Evolutionary conservation across 2,329 filamentous ascomycete genomes (phyloP), one percentile per base, ranked within the genome.

Genomic region (Microdochium trichocladiopsis): DNA sequence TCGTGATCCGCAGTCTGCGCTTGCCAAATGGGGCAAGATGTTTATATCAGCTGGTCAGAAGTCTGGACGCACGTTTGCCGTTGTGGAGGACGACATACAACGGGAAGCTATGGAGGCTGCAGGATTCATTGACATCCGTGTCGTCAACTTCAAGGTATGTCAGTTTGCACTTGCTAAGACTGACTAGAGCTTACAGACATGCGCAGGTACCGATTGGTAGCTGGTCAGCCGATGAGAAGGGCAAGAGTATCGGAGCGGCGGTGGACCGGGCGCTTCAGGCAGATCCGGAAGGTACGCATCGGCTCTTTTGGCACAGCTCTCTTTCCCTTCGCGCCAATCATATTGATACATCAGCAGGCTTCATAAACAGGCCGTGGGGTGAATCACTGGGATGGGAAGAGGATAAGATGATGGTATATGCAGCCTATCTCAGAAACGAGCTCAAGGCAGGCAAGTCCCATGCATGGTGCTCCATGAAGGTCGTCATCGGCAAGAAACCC

Each of bases 1-100:
- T 10, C 56, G 69, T 3, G 60, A 59, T 4, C 23, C 47, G 3
- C 23, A 45, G 10, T 48, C 47, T n/a, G 47, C 47, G 18, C 23
- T 48, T 25, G 47, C 23, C 3, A 22, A 48, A 23, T 48, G 47
- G 47, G 47, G 47, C 18, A 25, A 28, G 23, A 23, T 48, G 23
- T 48, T 48, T 28, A 5, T 25, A 23, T 12, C 25, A 14, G 47
- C 47, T 16, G 47, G 47, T 23, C 25, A n/a, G 21, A 48, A 28
- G 47, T 48, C 18, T 8, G 47, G 47, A 4, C 23, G 47, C 5
- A 14, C 47, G 10, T 48, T 48, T 21, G 3, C 23, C 9, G 47
- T 48, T 25, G 47, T 48, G 4, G 47, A 48, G 24, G 47, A 48
- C 8, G 21, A 28, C 23, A 28, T 48, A 8, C 47, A 48, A 14